A percentile compares a stretch with the other conserved stretches of the same genome.
phyloP scores from a whole-genome alignment of 257 asterid species.

The Przewalskia tangutica region DNA sequence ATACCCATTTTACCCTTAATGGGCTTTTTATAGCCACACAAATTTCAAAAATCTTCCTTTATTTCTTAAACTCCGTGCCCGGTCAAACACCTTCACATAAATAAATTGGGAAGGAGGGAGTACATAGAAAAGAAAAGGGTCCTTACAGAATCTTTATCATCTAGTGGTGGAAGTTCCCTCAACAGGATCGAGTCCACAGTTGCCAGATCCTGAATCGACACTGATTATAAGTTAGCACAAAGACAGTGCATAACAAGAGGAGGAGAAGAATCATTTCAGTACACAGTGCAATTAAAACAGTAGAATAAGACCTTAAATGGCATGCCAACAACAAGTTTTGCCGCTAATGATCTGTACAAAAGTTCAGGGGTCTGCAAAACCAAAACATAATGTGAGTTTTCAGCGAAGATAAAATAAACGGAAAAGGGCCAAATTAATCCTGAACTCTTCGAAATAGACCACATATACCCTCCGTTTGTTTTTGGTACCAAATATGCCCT shows the following conservation, averaged over 20 bases:
- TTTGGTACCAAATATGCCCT: too few species aligned
- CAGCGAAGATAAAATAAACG: too few species aligned
- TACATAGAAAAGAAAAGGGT: slow-evolving; percentile 4
- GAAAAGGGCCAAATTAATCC: too few species aligned
- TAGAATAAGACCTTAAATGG: slow-evolving; percentile 67
- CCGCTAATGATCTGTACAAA: slow-evolving; percentile 75
- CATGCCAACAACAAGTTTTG: slow-evolving; percentile 90
- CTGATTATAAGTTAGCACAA: slow-evolving; percentile 6
- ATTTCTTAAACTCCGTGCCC: too few species aligned
- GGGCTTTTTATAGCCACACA: too few species aligned
- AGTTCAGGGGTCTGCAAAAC: slow-evolving; percentile 71
- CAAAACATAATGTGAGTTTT: not conserved
- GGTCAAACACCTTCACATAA: too few species aligned
- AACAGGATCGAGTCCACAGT: slow-evolving; percentile 91
- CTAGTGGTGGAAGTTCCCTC: slow-evolving; percentile 82
- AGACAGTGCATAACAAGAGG: not conserved
- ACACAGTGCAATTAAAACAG: slow-evolving; percentile 3
- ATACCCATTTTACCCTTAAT: too few species aligned
- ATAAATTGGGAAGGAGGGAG: too few species aligned
- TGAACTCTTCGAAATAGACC: too few species aligned
- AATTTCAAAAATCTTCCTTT: too few species aligned
- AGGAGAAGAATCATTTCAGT: slow-evolving; percentile 7
- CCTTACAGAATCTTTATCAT: slow-evolving; percentile 83
- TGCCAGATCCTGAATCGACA: slow-evolving; percentile 66
- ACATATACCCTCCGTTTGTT: too few species aligned